Evolutionary conservation across 805 yeast species (phyloP).

Genomic region (Saturnispora kantuleensis): DNA sequence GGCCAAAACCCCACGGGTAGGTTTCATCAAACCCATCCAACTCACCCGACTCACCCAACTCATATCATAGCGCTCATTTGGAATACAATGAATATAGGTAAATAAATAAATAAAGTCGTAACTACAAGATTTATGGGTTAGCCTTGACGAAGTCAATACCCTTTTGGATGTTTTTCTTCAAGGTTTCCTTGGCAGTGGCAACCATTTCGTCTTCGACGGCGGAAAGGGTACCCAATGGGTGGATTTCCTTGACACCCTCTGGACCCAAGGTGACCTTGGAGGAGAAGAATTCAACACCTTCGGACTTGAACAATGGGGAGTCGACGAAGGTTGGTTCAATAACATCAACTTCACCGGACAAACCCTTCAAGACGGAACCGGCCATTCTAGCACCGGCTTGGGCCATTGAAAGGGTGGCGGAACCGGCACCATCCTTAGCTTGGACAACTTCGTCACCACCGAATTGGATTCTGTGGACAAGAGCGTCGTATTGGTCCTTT

Average conservation of each 20-base stretch:
- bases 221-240: constrained; percentile 63
- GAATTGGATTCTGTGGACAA: constrained; percentile 80
- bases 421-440: constrained; percentile 91
- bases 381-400: constrained; percentile 75
- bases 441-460: constrained; percentile 90
- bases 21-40: too few relatives aligned
- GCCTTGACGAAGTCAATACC: constrained; percentile 80
- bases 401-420: constrained; percentile 95
- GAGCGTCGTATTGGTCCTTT: constrained; percentile 31
- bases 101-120: constrained; percentile 4
- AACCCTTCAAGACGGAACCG: constrained; percentile 51
- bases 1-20: too few relatives aligned
- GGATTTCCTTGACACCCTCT: constrained; percentile 77
- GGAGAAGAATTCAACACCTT: constrained; percentile 96
- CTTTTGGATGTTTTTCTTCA: constrained; percentile 84
- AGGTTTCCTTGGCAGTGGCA: constrained; percentile 75
- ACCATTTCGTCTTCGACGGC: constrained; percentile 79
- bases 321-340: constrained; percentile 53
- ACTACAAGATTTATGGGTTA: constrained; percentile 40
- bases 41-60: too few relatives aligned
- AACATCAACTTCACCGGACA: constrained; percentile 34
- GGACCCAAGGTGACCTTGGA: constrained; percentile 90
- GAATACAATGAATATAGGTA: constrained; percentile 1
- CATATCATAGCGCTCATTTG: too few relatives aligned
- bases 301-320: constrained; percentile 70